phyloP scores from a whole-genome alignment of 371 early-diverging fungal genomes.

The Mucor circinelloides region DNA sequence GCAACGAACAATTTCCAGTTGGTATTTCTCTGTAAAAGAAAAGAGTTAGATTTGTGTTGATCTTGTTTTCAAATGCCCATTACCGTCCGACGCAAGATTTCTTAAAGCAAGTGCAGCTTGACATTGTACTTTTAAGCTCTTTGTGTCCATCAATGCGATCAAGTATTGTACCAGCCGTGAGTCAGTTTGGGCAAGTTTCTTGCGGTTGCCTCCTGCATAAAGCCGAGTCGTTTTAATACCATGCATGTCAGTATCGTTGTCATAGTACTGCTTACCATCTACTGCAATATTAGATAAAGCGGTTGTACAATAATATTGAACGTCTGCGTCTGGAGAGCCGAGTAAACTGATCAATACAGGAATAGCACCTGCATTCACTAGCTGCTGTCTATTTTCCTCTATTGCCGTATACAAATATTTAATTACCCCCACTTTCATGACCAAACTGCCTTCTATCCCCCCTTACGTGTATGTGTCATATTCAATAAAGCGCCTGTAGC shows the following conservation, averaged over 20 bases:
- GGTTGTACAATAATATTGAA: slow-evolving; percentile 92
- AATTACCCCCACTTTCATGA: neutral
- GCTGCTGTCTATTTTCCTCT: slow-evolving; percentile 82
- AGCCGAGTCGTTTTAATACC: neutral
- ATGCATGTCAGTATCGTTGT: neutral
- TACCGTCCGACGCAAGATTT: slow-evolving; percentile 63
- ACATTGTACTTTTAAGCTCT: slow-evolving; percentile 83
- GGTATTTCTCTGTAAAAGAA: slow-evolving; percentile 67
- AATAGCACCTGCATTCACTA: slow-evolving; percentile 87
- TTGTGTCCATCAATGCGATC: slow-evolving; percentile 79
- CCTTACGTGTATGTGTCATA: slow-evolving; percentile 86
- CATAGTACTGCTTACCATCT: slow-evolving; percentile 55
- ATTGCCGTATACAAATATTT: neutral
- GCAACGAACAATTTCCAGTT: slow-evolving; percentile 79
- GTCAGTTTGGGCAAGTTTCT: slow-evolving; percentile 77
- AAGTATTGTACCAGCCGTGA: slow-evolving; percentile 76
- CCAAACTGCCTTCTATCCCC: neutral
- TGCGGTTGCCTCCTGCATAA: slow-evolving; percentile 61
- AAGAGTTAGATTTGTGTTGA: neutral
- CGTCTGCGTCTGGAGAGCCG: slow-evolving; percentile 81
- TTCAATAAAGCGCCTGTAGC: slow-evolving; percentile 93
- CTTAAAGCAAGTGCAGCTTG: slow-evolving; percentile 90
- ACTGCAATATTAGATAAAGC: slow-evolving; percentile 93
- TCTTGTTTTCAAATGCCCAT: neutral
- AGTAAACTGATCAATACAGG: slow-evolving; percentile 82